Base-by-base conservation (phyloP, 139 green algal genomes). In the Micractinium sp. region DNA sequence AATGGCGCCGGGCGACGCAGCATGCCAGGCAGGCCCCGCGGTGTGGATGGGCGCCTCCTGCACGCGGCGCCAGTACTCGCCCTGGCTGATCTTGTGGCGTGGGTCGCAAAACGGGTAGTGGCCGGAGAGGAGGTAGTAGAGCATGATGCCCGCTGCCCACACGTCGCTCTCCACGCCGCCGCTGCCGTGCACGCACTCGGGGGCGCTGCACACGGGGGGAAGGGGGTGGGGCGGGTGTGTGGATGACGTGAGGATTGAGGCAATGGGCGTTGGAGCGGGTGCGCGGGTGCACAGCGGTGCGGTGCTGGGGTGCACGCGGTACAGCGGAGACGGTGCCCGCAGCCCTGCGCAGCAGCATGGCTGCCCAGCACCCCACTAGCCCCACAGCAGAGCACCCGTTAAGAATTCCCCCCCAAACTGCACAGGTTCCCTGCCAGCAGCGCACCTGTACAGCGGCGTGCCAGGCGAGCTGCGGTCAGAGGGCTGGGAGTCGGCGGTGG, bases 41-140 rank as follows among this genome's bases (percentile, higher is more conserved):
- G 60, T 69, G 81, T 35, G n/a, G 81, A 85, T 85, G 81, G 81
- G 81, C 81, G 60, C 31, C 56, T 41, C n/a, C 2, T 16, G 31
- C 81, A 85, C 53, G n/a, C 81, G 81, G 39, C 56, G 81, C 56
- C 53, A 85, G 81, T 47, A 71, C n/a, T 71, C 81, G n/a, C 81
- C 53, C 56, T 85, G 56, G 56, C 18, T 53, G 31, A 85, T 71
- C 31, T n/a, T 33, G 81, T 85, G 56, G 31, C 33, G 53, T 18
- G 56, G 53, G 20, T 71, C 53, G n/a, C 53, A 85, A 18, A 85
- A 85, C 0, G 81, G 81, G 81, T 53, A 85, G 56, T 23, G 19
- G 15, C 60, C 81, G 16, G 53, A n/a, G 14, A 85, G 81, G 31
- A 85, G 33, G 56, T 85, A 56, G 81, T 35, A 85, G n/a, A 85